phyloP scores from a whole-genome alignment of 306 rosid genomes.

The Spatholobus suberectus region DNA sequence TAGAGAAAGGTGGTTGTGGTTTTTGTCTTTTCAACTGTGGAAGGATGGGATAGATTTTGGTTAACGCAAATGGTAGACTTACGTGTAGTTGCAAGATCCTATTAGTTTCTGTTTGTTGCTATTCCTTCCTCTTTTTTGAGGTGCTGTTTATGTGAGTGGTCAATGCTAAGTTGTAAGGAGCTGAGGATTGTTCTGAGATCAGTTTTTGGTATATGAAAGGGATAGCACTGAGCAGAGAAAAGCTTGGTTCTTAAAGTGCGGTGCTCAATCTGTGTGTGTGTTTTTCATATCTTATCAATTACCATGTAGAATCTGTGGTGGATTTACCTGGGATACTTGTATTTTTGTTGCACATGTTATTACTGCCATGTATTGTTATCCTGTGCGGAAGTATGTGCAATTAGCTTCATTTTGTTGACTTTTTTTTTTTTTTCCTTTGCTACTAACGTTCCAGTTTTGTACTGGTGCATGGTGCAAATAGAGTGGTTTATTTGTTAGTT shows the following conservation, averaged over 20 bases:
- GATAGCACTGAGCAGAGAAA: conserved; percentile 10
- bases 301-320: not conserved
- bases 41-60: conserved; percentile 7
- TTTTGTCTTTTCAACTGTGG: not conserved
- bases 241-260: not conserved
- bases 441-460: conserved; percentile 24
- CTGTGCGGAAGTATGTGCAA: not conserved
- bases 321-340: not conserved
- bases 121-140: not conserved
- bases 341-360: conserved; percentile 6
- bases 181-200: not conserved
- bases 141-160: conserved; percentile 2
- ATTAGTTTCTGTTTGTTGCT: conserved; percentile 29
- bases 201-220: conserved; percentile 28
- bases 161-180: conserved; percentile 1
- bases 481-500: conserved; percentile 1
- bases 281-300: not conserved
- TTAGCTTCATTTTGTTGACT: conserved; percentile 21
- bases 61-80: not conserved
- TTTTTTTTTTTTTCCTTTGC: not conserved
- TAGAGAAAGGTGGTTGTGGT: conserved; percentile 32
- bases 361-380: not conserved
- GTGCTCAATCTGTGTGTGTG: not conserved
- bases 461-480: conserved; percentile 4
- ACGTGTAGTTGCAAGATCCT: conserved; percentile 8